Evolutionary conservation across 2,329 filamentous ascomycete genomes (phyloP), one percentile per base, ranked within the genome.

Genomic region (Fusarium floridanum): DNA sequence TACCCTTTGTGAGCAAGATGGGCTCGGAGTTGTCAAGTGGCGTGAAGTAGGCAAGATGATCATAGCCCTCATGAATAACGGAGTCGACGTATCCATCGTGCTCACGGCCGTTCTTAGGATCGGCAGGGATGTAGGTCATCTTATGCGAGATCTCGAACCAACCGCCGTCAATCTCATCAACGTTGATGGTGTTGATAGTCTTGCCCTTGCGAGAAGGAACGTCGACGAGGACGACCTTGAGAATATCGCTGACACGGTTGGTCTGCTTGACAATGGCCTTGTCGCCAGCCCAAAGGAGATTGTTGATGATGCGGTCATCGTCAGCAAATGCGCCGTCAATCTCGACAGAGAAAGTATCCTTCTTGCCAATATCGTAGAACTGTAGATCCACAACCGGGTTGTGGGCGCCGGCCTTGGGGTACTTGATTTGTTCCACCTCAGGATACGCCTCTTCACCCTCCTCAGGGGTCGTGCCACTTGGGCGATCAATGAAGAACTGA

Each of bases 131-230:
- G 80, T 93, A 98, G 16, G 87, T 91, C 5, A 95, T 98, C 48
- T 92, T 90, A 78, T 98, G 93, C 1, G 95, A 94, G 48, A 98
- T 94, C 84, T 99, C 97, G 78, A 98, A 96, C 97, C 97, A 99
- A 37, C 97, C 97, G 24, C 95, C 95, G 81, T 99, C 97, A n/a
- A 98, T 87, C 67, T 92, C 88, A 74, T 91, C 90, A 59, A 98
- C 91, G 81, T 99, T 91, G 59, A 94, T 89, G 22, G 91, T 93
- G 73, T 96, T 89, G 57, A 98, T 91, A 1, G 94, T 92, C 82
- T 93, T 93, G 34, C 94, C 95, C 22, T 89, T 91, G 57, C 95
- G 92, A 4, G 88, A 85, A 24, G 86, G 84, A 6, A 97, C 93
- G 80, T 99, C 94, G 65, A 98, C 91, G 7, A 98, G 87, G 8